These are phyloP conservation scores for Eleusine indica DNA, from an alignment of 176 grass and related monocot species.

Conservation along the genomic window DNA sequence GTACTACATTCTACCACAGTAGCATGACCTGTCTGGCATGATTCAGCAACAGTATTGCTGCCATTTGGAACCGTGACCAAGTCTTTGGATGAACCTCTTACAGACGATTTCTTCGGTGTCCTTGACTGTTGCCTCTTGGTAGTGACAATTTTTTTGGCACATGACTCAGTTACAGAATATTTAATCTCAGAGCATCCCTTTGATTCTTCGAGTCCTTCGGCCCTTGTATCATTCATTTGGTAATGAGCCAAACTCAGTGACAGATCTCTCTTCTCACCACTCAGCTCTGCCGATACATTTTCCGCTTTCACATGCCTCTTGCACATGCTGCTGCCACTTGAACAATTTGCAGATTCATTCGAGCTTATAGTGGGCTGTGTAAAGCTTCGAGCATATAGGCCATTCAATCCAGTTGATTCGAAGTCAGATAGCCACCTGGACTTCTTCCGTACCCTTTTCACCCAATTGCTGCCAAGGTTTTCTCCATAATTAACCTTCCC, in stretches of 20 bases:
- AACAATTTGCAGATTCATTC: background rate
- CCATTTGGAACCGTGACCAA: constrained; percentile 46
- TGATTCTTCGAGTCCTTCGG: background rate
- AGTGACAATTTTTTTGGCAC: background rate
- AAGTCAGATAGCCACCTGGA: constrained; percentile 67
- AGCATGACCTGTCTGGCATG: constrained; percentile 30
- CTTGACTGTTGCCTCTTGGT: constrained; percentile 31
- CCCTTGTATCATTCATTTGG: background rate
- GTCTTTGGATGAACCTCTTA: constrained; percentile 18
- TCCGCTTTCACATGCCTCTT: constrained; percentile 32
- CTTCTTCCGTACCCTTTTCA: constrained; percentile 67
- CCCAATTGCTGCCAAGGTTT: constrained; percentile 47
- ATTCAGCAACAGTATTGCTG: constrained; percentile 39
- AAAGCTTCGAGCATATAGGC: constrained; percentile 31
- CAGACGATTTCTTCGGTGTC: background rate
- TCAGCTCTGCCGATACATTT: constrained; percentile 30
- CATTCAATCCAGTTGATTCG: constrained; percentile 52
- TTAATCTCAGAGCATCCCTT: constrained; percentile 22
- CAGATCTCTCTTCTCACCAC: background rate
- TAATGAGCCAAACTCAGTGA: too few relatives aligned
- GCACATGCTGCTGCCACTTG: constrained; percentile 2
- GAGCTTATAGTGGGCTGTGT: constrained; percentile 16
- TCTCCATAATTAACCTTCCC: constrained; percentile 7
- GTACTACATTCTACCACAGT: constrained; percentile 38
- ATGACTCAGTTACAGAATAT: constrained; percentile 18